Conservation (phyloP, 1,139 yeast species). For the Suhomyces panamericanus region DNA sequence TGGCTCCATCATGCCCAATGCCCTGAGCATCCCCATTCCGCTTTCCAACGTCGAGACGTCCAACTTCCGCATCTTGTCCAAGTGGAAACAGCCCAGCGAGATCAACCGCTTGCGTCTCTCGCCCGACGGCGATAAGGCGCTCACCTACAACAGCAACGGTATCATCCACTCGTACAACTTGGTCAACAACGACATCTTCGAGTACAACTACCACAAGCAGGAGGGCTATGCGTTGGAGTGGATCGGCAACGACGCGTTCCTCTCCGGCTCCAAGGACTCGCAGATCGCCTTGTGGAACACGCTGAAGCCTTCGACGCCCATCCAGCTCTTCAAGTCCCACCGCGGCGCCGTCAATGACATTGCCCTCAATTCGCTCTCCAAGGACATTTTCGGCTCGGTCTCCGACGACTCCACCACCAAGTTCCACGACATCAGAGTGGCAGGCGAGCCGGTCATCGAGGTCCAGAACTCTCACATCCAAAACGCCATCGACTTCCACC, state of each 20-base stretch:
- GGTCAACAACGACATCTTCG: constrained; percentile 23
- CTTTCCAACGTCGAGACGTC: constrained; percentile 22
- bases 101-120: constrained; percentile 48
- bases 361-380: constrained; percentile 50
- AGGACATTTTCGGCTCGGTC: constrained; percentile 63
- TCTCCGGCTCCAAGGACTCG: constrained; percentile 69
- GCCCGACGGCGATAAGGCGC: constrained; percentile 36
- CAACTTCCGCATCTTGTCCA: constrained; percentile 38
- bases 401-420: constrained; percentile 70
- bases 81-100: constrained; percentile 58
- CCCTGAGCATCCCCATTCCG: constrained; percentile 28
- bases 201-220: constrained; percentile 58
- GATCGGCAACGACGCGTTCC: constrained; percentile 47
- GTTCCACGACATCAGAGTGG: constrained; percentile 62
- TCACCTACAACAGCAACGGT: constrained; percentile 55
- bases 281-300: constrained; percentile 73
- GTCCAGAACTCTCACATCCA: constrained; percentile 47
- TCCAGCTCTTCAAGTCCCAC: constrained; percentile 47
- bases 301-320: constrained; percentile 43
- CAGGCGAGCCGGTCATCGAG: constrained; percentile 45
- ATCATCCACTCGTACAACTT: constrained; percentile 37
- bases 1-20: constrained; percentile 20
- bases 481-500: constrained; percentile 52
- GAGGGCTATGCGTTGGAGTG: constrained; percentile 77
- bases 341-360: constrained; percentile 56